Base-by-base conservation (phyloP, 129 eudicot genomes). In the Daucus carota region DNA sequence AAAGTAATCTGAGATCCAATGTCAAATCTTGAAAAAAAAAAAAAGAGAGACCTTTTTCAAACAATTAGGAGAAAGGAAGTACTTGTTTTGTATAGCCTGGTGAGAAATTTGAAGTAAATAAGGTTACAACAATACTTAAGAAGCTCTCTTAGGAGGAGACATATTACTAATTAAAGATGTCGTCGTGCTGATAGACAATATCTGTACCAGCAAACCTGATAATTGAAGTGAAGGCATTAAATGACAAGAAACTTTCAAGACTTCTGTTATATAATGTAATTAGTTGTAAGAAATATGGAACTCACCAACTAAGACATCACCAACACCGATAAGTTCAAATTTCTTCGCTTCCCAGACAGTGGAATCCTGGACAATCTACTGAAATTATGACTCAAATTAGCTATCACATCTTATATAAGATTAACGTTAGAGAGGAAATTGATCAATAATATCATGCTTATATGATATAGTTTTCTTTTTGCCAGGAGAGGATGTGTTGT, bases 111-210 rank as follows among this genome's bases (percentile, higher is more conserved):
- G 14, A 71, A 43, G 36, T 71, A 15, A 69, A 32, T 38, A 65
- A 67, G 45, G 40, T 44, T 40, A 47, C 54, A 74, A 76, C 66
- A 78, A 81, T 70, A 54, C 36, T 43, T 78, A 88, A 36, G 92
- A 82, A 77, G 95, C 84, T 83, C 87, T 83, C 85, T 87, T 91
- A 69, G 94, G 97, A 73, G 94, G 97, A 76, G 93, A 83, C 97
- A 92, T 92, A 67, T 89, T 92, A 80, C 83, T 76, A 15, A 89
- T 80, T 31, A 92, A 87, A 73, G 89, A 87, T 22, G 79, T 42
- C 70, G 92, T 85, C 71, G 88, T 87, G 74, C 57, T 77, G 52
- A 87, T 52, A 16, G 89, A 81, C 48, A 86, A 74, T 79, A 90
- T 82, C 75, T 86, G 92, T 16, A 84, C 84, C 78, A 79, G 65